Evolutionary conservation across 495 filamentous ascomycete species (phyloP).

Genomic region (Trichoderma virens): DNA sequence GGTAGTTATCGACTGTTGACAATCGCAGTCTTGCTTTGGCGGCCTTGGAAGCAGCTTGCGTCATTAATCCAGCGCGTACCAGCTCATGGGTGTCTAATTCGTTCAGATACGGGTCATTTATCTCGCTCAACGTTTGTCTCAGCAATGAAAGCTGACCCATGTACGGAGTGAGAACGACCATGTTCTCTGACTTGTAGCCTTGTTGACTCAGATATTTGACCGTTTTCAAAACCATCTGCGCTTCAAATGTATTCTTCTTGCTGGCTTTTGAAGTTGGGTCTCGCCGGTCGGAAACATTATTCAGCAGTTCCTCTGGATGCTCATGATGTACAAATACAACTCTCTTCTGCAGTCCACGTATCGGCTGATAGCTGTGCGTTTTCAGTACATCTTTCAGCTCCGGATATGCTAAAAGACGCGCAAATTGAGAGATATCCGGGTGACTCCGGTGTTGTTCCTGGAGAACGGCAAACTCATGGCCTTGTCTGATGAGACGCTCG

Average conservation of each 20-base stretch:
- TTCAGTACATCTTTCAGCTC: conserved; percentile 49
- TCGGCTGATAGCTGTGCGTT: conserved; percentile 40
- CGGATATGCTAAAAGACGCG: conserved; percentile 56
- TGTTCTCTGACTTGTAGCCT: conserved; percentile 57
- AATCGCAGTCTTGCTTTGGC: conserved; percentile 47
- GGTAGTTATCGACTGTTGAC: conserved; percentile 74
- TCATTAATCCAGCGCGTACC: conserved; percentile 54
- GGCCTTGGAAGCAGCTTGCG: conserved; percentile 43
- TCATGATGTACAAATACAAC: conserved; percentile 63
- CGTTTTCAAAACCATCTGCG: conserved; percentile 55
- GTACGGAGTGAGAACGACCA: conserved; percentile 72
- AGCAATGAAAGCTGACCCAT: conserved; percentile 59
- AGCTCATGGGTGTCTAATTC: conserved; percentile 65
- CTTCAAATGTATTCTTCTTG: conserved; percentile 64
- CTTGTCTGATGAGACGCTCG: conserved; percentile 55
- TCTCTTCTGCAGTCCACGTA: conserved; percentile 52
- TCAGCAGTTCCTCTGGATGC: conserved; percentile 40
- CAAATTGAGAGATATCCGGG: conserved; percentile 58
- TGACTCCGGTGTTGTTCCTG: conserved; percentile 62
- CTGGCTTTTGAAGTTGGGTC: conserved; percentile 43
- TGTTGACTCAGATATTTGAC: conserved; percentile 70
- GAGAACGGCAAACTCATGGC: conserved; percentile 48
- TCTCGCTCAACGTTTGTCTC: conserved; percentile 40
- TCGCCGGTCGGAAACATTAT: conserved; percentile 38
- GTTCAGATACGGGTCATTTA: conserved; percentile 52